Evolutionary conservation across 345 rosid species (phyloP).

Genomic region (Hibiscus syriacus): DNA sequence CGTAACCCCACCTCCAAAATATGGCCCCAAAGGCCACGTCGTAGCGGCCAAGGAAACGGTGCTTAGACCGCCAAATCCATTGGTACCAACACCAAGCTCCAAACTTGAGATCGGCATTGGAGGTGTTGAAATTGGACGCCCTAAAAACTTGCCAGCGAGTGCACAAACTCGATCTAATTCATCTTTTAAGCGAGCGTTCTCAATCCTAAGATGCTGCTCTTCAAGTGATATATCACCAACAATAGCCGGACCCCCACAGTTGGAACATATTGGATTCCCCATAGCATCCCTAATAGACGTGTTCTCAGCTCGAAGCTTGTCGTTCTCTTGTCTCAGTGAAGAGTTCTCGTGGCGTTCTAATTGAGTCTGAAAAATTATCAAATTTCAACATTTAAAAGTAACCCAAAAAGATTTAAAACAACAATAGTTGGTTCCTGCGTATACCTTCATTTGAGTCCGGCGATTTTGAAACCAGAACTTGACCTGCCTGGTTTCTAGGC

Average conservation of each 20-base stretch:
- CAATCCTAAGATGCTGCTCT: conserved; percentile 82
- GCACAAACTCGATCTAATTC: conserved; percentile 81
- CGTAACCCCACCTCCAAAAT: conserved; percentile 45
- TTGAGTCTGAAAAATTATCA: conserved; percentile 49
- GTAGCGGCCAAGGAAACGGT: conserved; percentile 16
- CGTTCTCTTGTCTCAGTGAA: conserved; percentile 75
- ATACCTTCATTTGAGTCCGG: conserved; percentile 91
- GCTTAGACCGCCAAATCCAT: conserved; percentile 40
- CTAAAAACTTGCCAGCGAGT: conserved; percentile 87
- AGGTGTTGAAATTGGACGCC: conserved; percentile 60
- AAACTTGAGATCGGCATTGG: conserved; percentile 65
- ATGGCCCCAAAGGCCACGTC: conserved; percentile 42
- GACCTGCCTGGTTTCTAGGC: conserved; percentile 77
- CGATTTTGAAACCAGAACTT: conserved; percentile 97
- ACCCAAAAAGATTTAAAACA: neutral
- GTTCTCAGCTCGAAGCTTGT: conserved; percentile 83
- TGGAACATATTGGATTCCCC: conserved; percentile 81
- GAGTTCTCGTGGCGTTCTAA: conserved; percentile 87
- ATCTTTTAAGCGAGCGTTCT: conserved; percentile 77
- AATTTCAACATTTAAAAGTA: neutral
- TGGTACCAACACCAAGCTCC: conserved; percentile 79
- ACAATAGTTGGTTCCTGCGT: neutral
- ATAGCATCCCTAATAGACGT: conserved; percentile 80
- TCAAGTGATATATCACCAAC: conserved; percentile 74
- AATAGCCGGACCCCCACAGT: conserved; percentile 86